Conservation (phyloP, 257 asterid species). For the Jasminum sambac region DNA sequence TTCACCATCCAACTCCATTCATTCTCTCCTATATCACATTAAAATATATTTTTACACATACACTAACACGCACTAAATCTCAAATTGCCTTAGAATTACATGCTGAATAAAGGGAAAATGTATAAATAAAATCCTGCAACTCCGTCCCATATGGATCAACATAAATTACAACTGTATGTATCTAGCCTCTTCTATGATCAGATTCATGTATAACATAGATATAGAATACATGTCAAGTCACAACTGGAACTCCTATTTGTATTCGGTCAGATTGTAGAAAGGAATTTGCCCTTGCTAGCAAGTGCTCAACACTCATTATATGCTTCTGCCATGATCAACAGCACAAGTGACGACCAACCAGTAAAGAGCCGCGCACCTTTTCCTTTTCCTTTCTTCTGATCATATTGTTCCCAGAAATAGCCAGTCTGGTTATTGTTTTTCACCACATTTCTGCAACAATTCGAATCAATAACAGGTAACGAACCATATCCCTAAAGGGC, state of each 20-base stretch:
- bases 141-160: not conserved
- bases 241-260: not conserved
- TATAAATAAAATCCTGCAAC: not conserved
- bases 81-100: not conserved
- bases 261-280: not conserved
- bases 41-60: too few species aligned
- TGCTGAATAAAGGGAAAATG: not conserved
- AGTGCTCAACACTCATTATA: conserved; percentile 49
- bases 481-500: not conserved
- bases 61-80: not conserved
- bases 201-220: not conserved
- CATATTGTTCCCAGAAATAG: conserved; percentile 93
- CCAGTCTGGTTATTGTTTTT: conserved; percentile 70
- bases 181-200: not conserved
- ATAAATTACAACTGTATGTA: not conserved
- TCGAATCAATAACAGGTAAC: not conserved
- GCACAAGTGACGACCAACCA: conserved; percentile 88
- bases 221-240: not conserved
- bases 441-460: conserved; percentile 70
- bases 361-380: conserved; percentile 86
- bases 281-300: conserved; percentile 4
- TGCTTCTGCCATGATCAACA: conserved; percentile 85
- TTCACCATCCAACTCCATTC: too few species aligned
- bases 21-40: too few species aligned
- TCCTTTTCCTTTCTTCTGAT: conserved; percentile 88